Conservation (phyloP, 2,329 filamentous ascomycete species). For the Thyridium curvatum region DNA sequence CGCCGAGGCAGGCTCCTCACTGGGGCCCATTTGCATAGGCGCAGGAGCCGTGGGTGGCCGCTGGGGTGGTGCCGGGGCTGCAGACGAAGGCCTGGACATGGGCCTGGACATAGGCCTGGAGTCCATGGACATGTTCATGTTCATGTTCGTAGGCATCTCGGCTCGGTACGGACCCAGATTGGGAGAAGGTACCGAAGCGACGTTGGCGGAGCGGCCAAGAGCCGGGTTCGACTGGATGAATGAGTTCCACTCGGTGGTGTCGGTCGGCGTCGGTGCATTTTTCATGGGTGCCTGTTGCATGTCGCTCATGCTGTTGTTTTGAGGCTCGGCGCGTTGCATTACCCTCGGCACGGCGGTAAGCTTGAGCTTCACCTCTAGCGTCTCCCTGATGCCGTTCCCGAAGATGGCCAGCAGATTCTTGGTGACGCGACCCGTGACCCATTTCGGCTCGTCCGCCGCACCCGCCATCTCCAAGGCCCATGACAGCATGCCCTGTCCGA, state of each 20-base stretch:
- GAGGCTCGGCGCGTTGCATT: slow-evolving; percentile 20
- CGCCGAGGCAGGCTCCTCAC: slow-evolving; percentile 1
- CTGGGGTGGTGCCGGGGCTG: background rate
- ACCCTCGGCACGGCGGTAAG: slow-evolving; percentile 71
- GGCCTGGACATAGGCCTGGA: slow-evolving; percentile 8
- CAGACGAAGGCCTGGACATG: slow-evolving; percentile 5
- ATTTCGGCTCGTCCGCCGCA: slow-evolving; percentile 51
- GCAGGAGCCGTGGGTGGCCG: background rate
- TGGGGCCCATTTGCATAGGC: background rate
- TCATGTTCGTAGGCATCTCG: slow-evolving; percentile 7
- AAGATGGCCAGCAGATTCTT: slow-evolving; percentile 82
- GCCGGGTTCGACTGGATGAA: slow-evolving; percentile 67
- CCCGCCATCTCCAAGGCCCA: slow-evolving; percentile 59
- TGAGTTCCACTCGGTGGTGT: slow-evolving; percentile 71
- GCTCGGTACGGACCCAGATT: slow-evolving; percentile 17
- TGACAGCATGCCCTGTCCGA: slow-evolving; percentile 93
- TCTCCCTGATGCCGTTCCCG: slow-evolving; percentile 76
- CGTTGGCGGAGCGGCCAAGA: slow-evolving; percentile 31
- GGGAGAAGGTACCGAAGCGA: slow-evolving; percentile 25
- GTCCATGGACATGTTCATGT: slow-evolving; percentile 7
- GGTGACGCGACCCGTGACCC: slow-evolving; percentile 86
- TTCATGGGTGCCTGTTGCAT: slow-evolving; percentile 10
- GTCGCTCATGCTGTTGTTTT: slow-evolving; percentile 11
- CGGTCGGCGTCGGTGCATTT: slow-evolving; percentile 41
- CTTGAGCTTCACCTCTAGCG: slow-evolving; percentile 85